A percentile compares a stretch with the other conserved stretches of the same genome.
Evolutionary conservation across 2,329 filamentous ascomycete species (phyloP).

Genomic region (Didymella keratinophila): DNA sequence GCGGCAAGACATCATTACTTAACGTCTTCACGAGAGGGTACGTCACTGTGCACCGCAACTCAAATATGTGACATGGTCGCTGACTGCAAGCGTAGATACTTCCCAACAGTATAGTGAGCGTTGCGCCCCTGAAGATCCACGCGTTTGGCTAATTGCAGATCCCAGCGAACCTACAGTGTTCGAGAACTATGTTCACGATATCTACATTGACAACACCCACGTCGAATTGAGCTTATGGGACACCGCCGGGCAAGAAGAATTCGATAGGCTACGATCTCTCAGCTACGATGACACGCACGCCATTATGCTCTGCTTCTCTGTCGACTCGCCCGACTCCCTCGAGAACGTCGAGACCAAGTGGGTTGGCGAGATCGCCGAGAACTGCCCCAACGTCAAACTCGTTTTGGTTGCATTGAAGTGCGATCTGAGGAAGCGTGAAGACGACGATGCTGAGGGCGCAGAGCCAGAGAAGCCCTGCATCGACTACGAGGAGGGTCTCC

Average conservation of each 20-base stretch:
- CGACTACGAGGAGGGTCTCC: conserved; percentile 88
- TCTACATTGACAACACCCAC: conserved; percentile 96
- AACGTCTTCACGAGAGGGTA: conserved; percentile 99
- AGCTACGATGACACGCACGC: conserved; percentile 98
- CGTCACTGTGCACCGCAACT: conserved; percentile 42
- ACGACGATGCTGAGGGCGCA: conserved; percentile 62
- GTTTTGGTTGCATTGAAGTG: conserved; percentile 97
- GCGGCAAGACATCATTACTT: conserved; percentile 93
- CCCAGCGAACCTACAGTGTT: conserved; percentile 90
- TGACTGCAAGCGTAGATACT: conserved; percentile 69
- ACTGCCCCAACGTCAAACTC: conserved; percentile 93
- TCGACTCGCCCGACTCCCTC: conserved; percentile 94
- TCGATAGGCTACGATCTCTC: conserved; percentile 91
- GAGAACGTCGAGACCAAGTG: conserved; percentile 99
- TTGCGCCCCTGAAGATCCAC: conserved; percentile 20
- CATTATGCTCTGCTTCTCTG: conserved; percentile 97
- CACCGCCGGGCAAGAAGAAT: conserved; percentile 98
- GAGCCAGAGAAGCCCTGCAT: conserved; percentile 69
- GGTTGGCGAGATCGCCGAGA: conserved; percentile 97
- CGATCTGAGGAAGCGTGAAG: conserved; percentile 82
- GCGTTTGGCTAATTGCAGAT: conserved; percentile 29
- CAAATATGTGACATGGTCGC: background rate
- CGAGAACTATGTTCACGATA: conserved; percentile 98
- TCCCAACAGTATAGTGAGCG: conserved; percentile 90
- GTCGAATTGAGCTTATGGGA: conserved; percentile 99